phyloP scores from a whole-genome alignment of 345 rosid genomes.

The Ceriops tagal region DNA sequence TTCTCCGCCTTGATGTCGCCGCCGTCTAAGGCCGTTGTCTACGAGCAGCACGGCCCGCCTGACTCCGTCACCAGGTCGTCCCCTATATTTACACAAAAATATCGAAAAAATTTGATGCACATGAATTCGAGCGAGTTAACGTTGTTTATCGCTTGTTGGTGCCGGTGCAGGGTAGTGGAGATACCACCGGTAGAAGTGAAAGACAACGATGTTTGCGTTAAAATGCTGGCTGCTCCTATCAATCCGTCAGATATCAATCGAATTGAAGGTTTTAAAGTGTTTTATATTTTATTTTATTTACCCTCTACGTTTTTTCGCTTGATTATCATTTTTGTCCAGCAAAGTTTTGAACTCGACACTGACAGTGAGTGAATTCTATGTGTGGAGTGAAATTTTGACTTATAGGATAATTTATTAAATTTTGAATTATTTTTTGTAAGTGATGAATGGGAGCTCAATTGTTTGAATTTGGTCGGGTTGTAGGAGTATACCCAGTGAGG shows the following conservation, averaged over 20 bases:
- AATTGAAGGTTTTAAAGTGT: constrained; percentile 56
- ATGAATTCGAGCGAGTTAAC: too few species aligned
- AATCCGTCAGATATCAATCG: constrained; percentile 90
- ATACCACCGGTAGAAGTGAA: constrained; percentile 67
- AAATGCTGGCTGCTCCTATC: constrained; percentile 86
- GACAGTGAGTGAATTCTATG: too few species aligned
- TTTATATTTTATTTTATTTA: neutral
- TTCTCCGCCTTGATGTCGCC: constrained; percentile 67
- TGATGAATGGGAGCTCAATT: neutral
- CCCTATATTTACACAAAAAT: too few species aligned
- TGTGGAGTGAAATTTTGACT: too few species aligned
- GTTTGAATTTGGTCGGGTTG: neutral
- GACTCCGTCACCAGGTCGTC: constrained; percentile 69
- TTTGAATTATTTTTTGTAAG: neutral
- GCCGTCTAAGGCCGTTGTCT: constrained; percentile 72
- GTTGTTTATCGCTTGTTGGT: neutral
- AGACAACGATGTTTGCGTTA: constrained; percentile 75
- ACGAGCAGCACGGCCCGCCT: constrained; percentile 78
- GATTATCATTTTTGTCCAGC: neutral
- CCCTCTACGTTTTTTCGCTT: too few species aligned
- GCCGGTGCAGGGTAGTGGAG: constrained; percentile 47
- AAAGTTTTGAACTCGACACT: neutral
- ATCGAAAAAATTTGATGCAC: too few species aligned
- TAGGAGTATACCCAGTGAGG: constrained; percentile 89
- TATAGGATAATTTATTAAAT: too few species aligned